Evolutionary conservation across 371 early-diverging fungal species (phyloP).

Genomic region (Nematocida ironsii): DNA sequence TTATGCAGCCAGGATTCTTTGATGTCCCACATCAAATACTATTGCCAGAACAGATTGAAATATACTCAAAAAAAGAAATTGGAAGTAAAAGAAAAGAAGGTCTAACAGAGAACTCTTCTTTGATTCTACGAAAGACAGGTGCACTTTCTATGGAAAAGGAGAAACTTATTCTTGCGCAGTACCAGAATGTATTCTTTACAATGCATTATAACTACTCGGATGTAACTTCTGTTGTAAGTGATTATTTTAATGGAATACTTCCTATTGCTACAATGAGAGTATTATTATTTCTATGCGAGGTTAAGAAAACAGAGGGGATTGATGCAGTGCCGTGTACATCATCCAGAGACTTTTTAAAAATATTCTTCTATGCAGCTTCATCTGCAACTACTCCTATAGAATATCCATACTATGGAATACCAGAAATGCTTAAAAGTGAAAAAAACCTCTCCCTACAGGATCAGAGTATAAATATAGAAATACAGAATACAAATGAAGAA

Average conservation of each 20-base stretch:
- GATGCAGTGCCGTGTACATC: conserved; percentile 29
- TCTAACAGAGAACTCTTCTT: neutral
- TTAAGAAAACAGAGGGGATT: neutral
- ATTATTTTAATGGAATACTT: conserved; percentile 29
- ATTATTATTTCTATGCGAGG: conserved; percentile 15
- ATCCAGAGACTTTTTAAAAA: conserved; percentile 17
- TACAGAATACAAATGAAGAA: neutral
- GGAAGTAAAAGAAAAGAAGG: neutral
- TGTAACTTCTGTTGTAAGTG: neutral
- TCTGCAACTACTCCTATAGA: neutral
- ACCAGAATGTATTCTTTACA: conserved; percentile 45
- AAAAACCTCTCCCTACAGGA: neutral
- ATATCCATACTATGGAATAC: conserved; percentile 3
- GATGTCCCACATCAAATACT: neutral
- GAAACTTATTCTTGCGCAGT: conserved; percentile 12
- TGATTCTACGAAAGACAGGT: conserved; percentile 2
- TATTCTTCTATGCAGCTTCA: conserved; percentile 1
- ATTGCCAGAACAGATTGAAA: neutral
- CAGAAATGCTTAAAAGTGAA: conserved; percentile 6
- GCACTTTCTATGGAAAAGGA: neutral
- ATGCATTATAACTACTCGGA: conserved; percentile 19
- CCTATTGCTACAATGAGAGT: conserved; percentile 1
- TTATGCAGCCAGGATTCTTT: neutral
- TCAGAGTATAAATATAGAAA: neutral
- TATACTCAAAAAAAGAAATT: neutral